Conservation (phyloP, 1,284 basidiomycete genomes). For the Porogramme epimiltina region DNA sequence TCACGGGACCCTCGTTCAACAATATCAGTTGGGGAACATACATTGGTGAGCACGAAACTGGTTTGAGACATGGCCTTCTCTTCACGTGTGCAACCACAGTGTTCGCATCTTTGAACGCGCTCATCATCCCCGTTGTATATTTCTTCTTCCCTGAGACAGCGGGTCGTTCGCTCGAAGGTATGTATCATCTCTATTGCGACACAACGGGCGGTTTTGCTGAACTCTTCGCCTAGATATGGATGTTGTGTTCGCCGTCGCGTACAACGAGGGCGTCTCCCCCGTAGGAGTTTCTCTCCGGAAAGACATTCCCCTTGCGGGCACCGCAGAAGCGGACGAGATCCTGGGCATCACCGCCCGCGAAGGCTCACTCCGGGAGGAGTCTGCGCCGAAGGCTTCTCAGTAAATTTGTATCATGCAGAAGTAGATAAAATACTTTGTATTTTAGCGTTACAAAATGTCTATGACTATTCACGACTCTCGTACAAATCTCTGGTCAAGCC, state of each 20-base stretch:
- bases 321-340: constrained; percentile 55
- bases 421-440: too few relatives aligned
- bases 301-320: constrained; percentile 54
- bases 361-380: constrained; percentile 10
- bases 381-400: not conserved
- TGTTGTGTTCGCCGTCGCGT: constrained; percentile 60
- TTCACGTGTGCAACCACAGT: constrained; percentile 36
- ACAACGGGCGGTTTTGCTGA: not conserved
- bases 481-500: too few relatives aligned
- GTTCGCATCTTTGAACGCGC: constrained; percentile 61
- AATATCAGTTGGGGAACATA: constrained; percentile 66
- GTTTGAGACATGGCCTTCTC: not conserved
- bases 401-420: not conserved
- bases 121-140: constrained; percentile 63
- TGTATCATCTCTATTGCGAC: constrained; percentile 1
- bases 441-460: too few relatives aligned
- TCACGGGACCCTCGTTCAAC: constrained; percentile 65
- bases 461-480: too few relatives aligned
- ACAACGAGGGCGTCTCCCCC: constrained; percentile 58
- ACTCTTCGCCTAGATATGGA: constrained; percentile 53
- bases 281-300: constrained; percentile 57
- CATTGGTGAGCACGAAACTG: constrained; percentile 42
- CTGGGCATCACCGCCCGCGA: constrained; percentile 36
- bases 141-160: constrained; percentile 72
- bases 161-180: constrained; percentile 62